Base-by-base conservation (phyloP, 148 eudicot species). In the Drosera capensis region DNA sequence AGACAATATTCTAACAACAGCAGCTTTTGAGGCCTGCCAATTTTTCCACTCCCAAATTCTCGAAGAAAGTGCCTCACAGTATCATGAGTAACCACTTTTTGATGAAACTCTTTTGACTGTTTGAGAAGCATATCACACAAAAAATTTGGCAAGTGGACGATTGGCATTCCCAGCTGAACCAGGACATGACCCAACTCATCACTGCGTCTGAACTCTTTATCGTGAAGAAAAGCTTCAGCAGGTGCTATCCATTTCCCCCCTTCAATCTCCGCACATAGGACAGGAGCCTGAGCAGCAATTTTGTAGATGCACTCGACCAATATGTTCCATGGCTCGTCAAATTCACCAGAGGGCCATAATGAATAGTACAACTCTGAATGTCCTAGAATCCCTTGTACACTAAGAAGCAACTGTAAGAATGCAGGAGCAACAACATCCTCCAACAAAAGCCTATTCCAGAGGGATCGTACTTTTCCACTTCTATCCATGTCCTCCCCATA, bases 401-500 rank as follows among this genome's bases (percentile, higher is more conserved):
- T 79, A 56, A 81, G 86, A 63, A 90, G 71, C 54, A 85, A 56
- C 23, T 63, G 67, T 41, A 47, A 61, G 54, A 73, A 85, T 65
- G 76, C 55, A 48, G 99, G 93, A 49, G 88, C 85, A 46, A 85
- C 65, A 46, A 85, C 74, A 53, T 90, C 99, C 68, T 90, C 95
- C 45, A 90, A 69, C 41, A 90, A 86, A 70, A 90, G 80, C 70
- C 72, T 78, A 70, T 90, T 90, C 99, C 99, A 90, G 28, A 79
- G 57, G 54, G 99, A 90, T 53, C 99, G 78, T 29, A 90, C 65
- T 71, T 72, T 85, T 58, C 99, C 99, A 66, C 88, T 75, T 74
- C 95, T 78, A 73, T 90, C 99, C 99, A 90, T 90, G 63, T 90
- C 99, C 46, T 65, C 93, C 15, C 99, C 99, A 63, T 85, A 90